A percentile compares a stretch with the other conserved stretches of the same genome.
Conservation (phyloP, 2,329 filamentous ascomycete species). For the Didymellaceae sp. region DNA sequence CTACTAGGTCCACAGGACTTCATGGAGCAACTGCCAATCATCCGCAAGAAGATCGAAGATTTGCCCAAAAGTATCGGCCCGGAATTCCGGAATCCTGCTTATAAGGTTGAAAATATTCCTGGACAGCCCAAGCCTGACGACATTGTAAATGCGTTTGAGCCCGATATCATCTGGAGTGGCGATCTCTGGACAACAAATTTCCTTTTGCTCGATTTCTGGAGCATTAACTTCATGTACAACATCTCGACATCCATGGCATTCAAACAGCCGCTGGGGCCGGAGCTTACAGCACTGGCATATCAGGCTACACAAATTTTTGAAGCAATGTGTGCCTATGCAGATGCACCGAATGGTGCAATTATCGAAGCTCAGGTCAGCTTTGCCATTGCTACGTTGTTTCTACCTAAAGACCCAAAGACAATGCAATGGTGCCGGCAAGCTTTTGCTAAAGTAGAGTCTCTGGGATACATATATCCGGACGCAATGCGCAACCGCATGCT, state of each 20-base stretch:
- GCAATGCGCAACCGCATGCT: constrained; percentile 78
- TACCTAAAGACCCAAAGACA: constrained; percentile 76
- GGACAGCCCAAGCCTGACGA: constrained; percentile 64
- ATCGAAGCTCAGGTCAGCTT: constrained; percentile 77
- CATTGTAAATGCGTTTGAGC: constrained; percentile 75
- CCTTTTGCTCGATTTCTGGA: constrained; percentile 77
- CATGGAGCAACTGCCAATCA: constrained; percentile 61
- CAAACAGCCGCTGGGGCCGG: constrained; percentile 57
- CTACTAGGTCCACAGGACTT: constrained; percentile 72
- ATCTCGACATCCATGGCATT: constrained; percentile 70
- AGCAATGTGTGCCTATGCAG: constrained; percentile 74
- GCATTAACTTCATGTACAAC: constrained; percentile 79
- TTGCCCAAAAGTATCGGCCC: constrained; percentile 63
- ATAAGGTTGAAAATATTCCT: constrained; percentile 69
- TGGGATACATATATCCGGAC: constrained; percentile 85
- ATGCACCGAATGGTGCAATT: constrained; percentile 72
- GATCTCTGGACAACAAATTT: constrained; percentile 78
- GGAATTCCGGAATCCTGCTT: constrained; percentile 65
- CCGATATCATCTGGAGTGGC: constrained; percentile 69
- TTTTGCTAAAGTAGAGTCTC: constrained; percentile 77
- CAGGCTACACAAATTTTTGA: constrained; percentile 80
- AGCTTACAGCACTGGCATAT: constrained; percentile 68
- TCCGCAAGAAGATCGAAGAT: constrained; percentile 51
- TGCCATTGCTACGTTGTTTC: constrained; percentile 76
- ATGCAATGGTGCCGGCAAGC: constrained; percentile 81